phyloP scores from a whole-genome alignment of 139 green algal species.

The Chlorella sp. region DNA sequence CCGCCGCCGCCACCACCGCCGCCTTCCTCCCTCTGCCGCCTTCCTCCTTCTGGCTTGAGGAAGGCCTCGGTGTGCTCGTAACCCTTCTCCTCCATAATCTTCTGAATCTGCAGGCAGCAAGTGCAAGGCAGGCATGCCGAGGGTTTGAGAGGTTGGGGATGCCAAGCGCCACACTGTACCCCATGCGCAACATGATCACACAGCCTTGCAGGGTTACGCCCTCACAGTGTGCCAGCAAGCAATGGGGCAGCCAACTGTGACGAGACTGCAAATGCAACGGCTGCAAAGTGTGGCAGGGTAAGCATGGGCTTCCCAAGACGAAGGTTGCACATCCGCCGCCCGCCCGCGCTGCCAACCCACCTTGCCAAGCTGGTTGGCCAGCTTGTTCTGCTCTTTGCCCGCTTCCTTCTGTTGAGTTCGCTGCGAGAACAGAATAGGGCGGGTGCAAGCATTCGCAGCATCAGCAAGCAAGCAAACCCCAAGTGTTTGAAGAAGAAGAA shows the following conservation, averaged over 20 bases:
- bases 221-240: too few relatives aligned
- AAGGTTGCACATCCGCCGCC: neutral
- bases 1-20: neutral
- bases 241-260: too few relatives aligned
- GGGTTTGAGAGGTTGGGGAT: neutral
- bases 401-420: conserved; percentile 5
- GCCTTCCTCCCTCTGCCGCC: neutral
- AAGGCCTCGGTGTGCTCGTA: conserved; percentile 40
- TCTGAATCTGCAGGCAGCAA: conserved; percentile 34
- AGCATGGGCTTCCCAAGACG: too few relatives aligned
- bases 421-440: neutral
- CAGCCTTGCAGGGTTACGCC: too few relatives aligned
- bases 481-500: too few relatives aligned
- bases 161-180: neutral
- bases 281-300: too few relatives aligned
- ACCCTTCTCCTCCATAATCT: conserved; percentile 54
- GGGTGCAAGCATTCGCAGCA: too few relatives aligned
- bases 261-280: too few relatives aligned
- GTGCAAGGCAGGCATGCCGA: neutral
- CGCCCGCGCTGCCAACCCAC: neutral
- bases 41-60: neutral
- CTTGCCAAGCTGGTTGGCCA: conserved; percentile 34
- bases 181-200: neutral
- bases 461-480: too few relatives aligned
- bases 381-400: conserved; percentile 41